Evolutionary conservation across 805 yeast species (phyloP).

Genomic region (Priceomyces carsonii): DNA sequence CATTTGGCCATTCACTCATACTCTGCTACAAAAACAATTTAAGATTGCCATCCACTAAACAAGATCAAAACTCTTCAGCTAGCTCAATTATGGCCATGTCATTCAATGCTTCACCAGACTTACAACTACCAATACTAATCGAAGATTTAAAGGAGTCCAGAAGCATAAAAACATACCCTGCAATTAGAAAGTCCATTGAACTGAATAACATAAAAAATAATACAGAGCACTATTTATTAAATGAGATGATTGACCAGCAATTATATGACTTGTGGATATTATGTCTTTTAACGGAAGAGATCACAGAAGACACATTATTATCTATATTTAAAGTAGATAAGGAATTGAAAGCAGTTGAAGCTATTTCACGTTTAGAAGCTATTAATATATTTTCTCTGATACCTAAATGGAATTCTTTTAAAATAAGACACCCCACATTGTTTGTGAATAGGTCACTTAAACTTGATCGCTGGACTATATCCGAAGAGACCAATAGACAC

Average conservation of each 20-base stretch:
- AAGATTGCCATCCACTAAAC: slow-evolving; percentile 37
- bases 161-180: slow-evolving; percentile 22
- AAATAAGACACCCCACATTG: slow-evolving; percentile 25
- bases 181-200: slow-evolving; percentile 8
- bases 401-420: slow-evolving; percentile 26
- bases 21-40: slow-evolving; percentile 46
- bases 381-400: slow-evolving; percentile 20
- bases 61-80: slow-evolving; percentile 9
- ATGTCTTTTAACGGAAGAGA: slow-evolving; percentile 21
- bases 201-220: slow-evolving; percentile 3
- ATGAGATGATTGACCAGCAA: slow-evolving; percentile 46
- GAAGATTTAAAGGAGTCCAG: slow-evolving; percentile 45
- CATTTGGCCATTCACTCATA: slow-evolving; percentile 48
- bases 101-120: slow-evolving; percentile 48
- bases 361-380: slow-evolving; percentile 7
- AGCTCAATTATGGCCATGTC: slow-evolving; percentile 47
- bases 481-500: background rate
- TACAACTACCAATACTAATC: slow-evolving; percentile 54
- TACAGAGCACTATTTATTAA: slow-evolving; percentile 25
- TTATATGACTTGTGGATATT: slow-evolving; percentile 54
- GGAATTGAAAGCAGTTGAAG: slow-evolving; percentile 1
- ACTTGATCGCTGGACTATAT: background rate
- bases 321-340: slow-evolving; percentile 16
- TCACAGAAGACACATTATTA: slow-evolving; percentile 7
- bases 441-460: slow-evolving; percentile 12